Evolutionary conservation across 2,329 filamentous ascomycete species (phyloP).

Genomic region (Clarireedia monteithiana): DNA sequence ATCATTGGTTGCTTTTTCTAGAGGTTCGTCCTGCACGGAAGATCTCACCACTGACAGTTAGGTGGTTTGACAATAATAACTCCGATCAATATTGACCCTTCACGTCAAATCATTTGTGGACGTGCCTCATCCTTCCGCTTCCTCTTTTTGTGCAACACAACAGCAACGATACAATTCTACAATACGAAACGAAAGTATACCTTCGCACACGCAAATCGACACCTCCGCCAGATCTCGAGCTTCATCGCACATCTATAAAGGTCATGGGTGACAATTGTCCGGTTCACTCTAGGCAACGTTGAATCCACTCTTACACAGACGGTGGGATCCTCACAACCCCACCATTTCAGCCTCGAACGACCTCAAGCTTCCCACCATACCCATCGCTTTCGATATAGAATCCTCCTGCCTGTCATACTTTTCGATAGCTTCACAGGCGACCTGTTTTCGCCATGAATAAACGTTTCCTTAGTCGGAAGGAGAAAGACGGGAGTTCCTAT

Average conservation of each 20-base stretch:
- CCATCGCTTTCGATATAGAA: not conserved
- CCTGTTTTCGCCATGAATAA: conserved; percentile 33
- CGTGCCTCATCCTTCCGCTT: not conserved
- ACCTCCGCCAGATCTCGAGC: no score
- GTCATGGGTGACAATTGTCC: no score
- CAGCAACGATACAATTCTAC: not conserved
- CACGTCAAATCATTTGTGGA: no score
- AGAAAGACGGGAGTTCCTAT: conserved; percentile 47
- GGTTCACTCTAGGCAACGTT: not conserved
- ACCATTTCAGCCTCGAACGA: not conserved
- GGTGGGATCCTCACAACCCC: not conserved
- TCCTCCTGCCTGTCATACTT: not conserved
- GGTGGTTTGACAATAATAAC: no score
- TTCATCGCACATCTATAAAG: no score
- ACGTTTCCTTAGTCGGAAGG: conserved; percentile 63
- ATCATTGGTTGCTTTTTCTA: no score
- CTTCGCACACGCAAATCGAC: not conserved
- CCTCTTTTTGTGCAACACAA: not conserved
- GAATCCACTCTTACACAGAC: not conserved
- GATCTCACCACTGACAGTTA: no score
- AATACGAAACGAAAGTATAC: not conserved
- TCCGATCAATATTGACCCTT: no score
- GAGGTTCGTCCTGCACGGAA: no score
- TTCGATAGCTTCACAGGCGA: not conserved
- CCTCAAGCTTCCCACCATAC: not conserved